A percentile compares a stretch with the other conserved stretches of the same genome.
Conservation (phyloP, 208 protist species). For the Phytomonas sp. region DNA sequence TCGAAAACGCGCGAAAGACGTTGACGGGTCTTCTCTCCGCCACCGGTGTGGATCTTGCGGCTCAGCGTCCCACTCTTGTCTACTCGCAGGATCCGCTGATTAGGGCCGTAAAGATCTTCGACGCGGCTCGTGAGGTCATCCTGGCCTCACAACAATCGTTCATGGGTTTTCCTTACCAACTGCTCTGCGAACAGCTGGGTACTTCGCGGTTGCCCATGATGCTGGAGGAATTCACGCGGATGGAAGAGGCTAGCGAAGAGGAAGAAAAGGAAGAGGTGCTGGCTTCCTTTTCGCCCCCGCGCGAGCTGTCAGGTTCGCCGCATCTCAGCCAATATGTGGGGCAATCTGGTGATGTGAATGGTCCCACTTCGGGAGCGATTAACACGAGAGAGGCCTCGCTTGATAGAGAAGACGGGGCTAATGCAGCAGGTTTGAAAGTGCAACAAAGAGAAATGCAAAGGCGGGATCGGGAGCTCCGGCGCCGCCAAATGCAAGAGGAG, state of each 20-base stretch:
- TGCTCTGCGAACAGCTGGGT: slow-evolving; percentile 53
- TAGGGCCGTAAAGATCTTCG: slow-evolving; percentile 29
- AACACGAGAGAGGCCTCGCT: background rate
- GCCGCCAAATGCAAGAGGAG: slow-evolving; percentile 7
- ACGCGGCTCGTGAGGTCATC: slow-evolving; percentile 39
- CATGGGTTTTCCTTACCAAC: slow-evolving; percentile 55
- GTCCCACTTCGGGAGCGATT: background rate
- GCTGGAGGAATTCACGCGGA: slow-evolving; percentile 22
- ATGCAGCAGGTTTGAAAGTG: background rate
- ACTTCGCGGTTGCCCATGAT: slow-evolving; percentile 29
- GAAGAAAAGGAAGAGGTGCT: slow-evolving; percentile 12
- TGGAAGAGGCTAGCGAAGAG: slow-evolving; percentile 15
- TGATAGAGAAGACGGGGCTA: background rate
- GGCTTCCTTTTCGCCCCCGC: background rate
- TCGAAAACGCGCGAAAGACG: slow-evolving; percentile 8
- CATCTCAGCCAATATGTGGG: background rate
- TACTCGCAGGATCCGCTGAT: slow-evolving; percentile 25
- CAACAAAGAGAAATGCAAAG: slow-evolving; percentile 5
- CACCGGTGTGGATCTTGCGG: slow-evolving; percentile 14
- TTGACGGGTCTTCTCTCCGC: slow-evolving; percentile 17
- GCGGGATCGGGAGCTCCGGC: slow-evolving; percentile 17
- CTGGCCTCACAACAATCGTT: slow-evolving; percentile 61
- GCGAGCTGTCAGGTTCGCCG: background rate
- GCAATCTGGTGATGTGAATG: background rate
- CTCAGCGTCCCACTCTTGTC: slow-evolving; percentile 16